Evolutionary conservation across 768 basidiomycete genomes (phyloP), one percentile per base, ranked within the genome.

Genomic region (Lactarius hengduanensis): DNA sequence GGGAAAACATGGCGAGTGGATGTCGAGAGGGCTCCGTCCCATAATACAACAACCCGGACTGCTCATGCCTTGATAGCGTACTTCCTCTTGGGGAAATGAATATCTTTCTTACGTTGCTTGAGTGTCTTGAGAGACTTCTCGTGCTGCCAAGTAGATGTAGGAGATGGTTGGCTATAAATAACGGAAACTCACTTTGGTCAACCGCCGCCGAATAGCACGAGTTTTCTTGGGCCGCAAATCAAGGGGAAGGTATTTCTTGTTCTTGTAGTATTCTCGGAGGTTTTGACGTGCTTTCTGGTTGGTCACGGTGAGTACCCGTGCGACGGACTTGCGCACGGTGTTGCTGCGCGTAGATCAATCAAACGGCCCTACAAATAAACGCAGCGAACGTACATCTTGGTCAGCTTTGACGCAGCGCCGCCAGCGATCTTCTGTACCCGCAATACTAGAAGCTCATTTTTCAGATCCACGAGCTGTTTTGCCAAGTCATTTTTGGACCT

Each of bases 211-310:
- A 84, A 99, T 98, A 50, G 97, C 97, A 73, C 97, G 91, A 69
- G 97, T 99, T 89, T 90, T 96, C 90, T 98, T 99, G 71, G 87
- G 79, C 71, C 97, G 92, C 76, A 99, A 90, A 84, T 99, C 97
- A 72, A 98, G 94, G 70, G 97, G 97, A 71, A 92, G 82, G 81
- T 92, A 92, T 77, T 93, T 96, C 88, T 96, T 96, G 78, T 83
- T 81, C 86, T 96, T 96, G 92, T 98, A 98, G 84, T 88, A 94
- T 79, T 98, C 96, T 63, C 94, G 92, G 72, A 97, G 87, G 81
- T 95, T 94, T 83, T 94, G 91, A 72, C 96, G 92, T 72, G 90
- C 88, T 81, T 99, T 99, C 78, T 94, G 91, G 90, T 97, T 98
- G 84, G 91, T 96, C 74, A 98, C 95, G 54, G 97, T 99, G 81